Percentiles rank a stretch among this genome's conserved stretches.
Conservation (phyloP, 2,329 filamentous ascomycete genomes). For the Fusarium sp. region DNA sequence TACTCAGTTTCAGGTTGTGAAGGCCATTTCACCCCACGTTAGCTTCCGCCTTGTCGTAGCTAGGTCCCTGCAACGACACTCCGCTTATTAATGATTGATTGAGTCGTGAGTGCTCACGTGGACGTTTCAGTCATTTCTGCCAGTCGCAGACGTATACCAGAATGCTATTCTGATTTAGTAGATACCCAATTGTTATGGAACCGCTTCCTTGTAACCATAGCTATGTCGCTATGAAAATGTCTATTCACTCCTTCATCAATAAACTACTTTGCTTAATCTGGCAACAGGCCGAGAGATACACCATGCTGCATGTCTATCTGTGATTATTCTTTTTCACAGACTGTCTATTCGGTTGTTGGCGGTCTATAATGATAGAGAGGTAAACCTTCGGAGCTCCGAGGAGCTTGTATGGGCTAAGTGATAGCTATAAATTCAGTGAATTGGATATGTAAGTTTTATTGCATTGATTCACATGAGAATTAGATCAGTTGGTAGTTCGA, state of each 20-base stretch:
- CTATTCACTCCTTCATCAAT: neutral
- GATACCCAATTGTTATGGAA: no score
- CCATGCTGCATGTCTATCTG: no score
- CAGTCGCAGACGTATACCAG: neutral
- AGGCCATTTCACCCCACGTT: conserved; percentile 27
- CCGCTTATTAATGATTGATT: neutral
- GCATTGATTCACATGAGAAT: neutral
- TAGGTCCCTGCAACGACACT: conserved; percentile 1
- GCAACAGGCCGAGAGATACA: neutral
- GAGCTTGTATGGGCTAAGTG: neutral
- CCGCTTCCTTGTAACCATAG: neutral
- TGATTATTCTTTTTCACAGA: no score
- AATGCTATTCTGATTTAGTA: neutral
- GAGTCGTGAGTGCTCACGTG: neutral
- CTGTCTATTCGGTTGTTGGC: neutral
- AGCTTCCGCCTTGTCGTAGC: conserved; percentile 9
- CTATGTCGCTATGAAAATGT: neutral
- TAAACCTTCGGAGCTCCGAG: conserved; percentile 20
- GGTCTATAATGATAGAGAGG: neutral
- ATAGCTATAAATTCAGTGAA: neutral
- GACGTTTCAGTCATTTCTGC: neutral
- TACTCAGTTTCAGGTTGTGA: conserved; percentile 28
- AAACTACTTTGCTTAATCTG: neutral
- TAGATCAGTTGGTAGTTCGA: neutral
- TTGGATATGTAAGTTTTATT: neutral